Conservation (phyloP, 140 eudicot genomes). For the Flaveria floridana region DNA sequence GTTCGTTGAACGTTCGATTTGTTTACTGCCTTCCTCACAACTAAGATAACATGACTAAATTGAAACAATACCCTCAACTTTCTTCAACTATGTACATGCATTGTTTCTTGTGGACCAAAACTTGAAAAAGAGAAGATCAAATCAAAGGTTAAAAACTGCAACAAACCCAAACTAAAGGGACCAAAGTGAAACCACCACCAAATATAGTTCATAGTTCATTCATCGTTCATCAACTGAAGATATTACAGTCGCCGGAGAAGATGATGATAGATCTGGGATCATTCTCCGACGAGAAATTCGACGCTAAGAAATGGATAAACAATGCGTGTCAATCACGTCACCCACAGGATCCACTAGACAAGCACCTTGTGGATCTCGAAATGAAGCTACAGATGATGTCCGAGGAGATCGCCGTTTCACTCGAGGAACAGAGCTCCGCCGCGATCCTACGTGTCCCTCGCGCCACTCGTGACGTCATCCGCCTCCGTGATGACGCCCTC, state of each 20-base stretch:
- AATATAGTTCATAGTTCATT: constrained; percentile 19
- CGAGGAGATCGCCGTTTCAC: constrained; percentile 93
- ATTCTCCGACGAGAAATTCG: constrained; percentile 87
- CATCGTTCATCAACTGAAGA: constrained; percentile 33
- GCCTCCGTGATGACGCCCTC: constrained; percentile 88
- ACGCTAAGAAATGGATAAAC: constrained; percentile 97
- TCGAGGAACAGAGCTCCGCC: constrained; percentile 96
- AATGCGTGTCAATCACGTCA: constrained; percentile 70
- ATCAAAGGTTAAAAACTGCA: background rate
- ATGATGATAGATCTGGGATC: constrained; percentile 90
- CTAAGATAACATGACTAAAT: too few species aligned
- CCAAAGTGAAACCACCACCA: background rate
- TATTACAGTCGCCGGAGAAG: constrained; percentile 21
- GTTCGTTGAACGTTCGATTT: too few species aligned
- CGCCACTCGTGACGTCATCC: constrained; percentile 84
- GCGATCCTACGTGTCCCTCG: constrained; percentile 98
- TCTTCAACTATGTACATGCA: too few species aligned
- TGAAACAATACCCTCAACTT: too few species aligned
- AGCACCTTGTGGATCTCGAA: constrained; percentile 87
- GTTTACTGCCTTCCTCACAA: too few species aligned
- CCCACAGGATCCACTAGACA: constrained; percentile 84
- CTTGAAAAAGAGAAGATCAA: too few species aligned
- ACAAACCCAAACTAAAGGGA: background rate
- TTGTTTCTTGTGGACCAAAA: too few species aligned
- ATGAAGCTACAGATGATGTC: constrained; percentile 93